These are phyloP conservation scores for Cercospora citrullina DNA, from an alignment of 2,329 filamentous ascomycete species.

Conservation along the genomic window DNA sequence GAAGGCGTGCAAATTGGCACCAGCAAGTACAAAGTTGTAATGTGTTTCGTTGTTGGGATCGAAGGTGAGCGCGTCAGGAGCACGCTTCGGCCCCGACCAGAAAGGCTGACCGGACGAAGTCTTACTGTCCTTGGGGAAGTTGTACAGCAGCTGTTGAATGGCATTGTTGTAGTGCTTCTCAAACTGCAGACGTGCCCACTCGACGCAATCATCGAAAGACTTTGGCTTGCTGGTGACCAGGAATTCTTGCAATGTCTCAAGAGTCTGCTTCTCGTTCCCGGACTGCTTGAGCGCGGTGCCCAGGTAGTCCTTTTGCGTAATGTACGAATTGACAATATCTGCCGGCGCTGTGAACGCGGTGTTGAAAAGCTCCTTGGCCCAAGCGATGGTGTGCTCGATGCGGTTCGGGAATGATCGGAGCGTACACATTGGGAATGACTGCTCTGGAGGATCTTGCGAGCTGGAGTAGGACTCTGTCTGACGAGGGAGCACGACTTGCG, in stretches of 20 bases:
- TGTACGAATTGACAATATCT: slow-evolving; percentile 85
- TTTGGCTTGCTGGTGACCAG: slow-evolving; percentile 88
- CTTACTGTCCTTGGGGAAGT: slow-evolving; percentile 91
- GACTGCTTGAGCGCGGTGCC: slow-evolving; percentile 85
- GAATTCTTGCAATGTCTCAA: slow-evolving; percentile 87
- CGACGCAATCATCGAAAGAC: slow-evolving; percentile 93
- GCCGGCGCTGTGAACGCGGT: slow-evolving; percentile 89
- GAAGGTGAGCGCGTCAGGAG: slow-evolving; percentile 87
- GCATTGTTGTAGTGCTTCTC: slow-evolving; percentile 97
- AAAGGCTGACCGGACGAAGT: slow-evolving; percentile 88
- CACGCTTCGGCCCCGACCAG: slow-evolving; percentile 98
- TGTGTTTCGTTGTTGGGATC: slow-evolving; percentile 82
- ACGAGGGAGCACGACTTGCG: slow-evolving; percentile 86
- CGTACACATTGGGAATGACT: slow-evolving; percentile 99
- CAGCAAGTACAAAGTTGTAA: slow-evolving; percentile 82
- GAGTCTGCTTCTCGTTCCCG: slow-evolving; percentile 88
- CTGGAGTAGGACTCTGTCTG: slow-evolving; percentile 96
- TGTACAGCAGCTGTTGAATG: slow-evolving; percentile 91
- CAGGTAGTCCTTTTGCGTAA: slow-evolving; percentile 88
- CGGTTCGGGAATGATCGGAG: slow-evolving; percentile 95
- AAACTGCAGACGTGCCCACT: slow-evolving; percentile 90
- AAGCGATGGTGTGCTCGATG: slow-evolving; percentile 98
- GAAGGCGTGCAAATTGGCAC: slow-evolving; percentile 90
- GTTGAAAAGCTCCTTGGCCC: slow-evolving; percentile 95
- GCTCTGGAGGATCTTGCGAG: slow-evolving; percentile 95